Percentiles rank a stretch among this genome's conserved stretches.
Conservation (phyloP, 1,284 basidiomycete species). For the Ganoderma multipileum region DNA sequence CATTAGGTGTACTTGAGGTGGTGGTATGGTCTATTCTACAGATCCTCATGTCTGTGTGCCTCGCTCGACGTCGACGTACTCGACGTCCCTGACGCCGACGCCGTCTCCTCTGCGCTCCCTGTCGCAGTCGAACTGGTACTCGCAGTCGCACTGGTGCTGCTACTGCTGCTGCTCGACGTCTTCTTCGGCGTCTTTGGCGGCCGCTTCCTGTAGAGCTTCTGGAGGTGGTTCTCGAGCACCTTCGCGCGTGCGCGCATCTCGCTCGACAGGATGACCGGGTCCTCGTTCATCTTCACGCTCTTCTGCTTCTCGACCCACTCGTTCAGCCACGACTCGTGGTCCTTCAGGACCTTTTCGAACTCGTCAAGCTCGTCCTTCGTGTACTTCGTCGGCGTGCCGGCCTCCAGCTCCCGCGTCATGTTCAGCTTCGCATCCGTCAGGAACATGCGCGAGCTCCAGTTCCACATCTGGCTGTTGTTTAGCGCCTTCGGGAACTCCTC, state of each 20-base stretch:
- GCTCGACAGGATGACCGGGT: conserved; percentile 81
- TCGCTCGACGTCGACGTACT: not conserved
- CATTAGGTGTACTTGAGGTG: conserved; percentile 29
- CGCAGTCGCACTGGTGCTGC: conserved; percentile 12
- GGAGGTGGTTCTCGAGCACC: conserved; percentile 78
- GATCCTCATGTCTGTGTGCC: conserved; percentile 35
- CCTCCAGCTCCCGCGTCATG: conserved; percentile 63
- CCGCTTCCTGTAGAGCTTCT: conserved; percentile 71
- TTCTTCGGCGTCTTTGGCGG: conserved; percentile 62
- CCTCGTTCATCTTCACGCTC: conserved; percentile 71
- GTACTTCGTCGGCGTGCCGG: conserved; percentile 75
- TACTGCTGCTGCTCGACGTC: conserved; percentile 35
- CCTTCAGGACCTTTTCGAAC: conserved; percentile 77
- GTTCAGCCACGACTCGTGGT: conserved; percentile 83
- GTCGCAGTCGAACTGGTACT: conserved; percentile 7
- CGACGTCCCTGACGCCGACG: conserved; percentile 32
- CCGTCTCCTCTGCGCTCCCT: conserved; percentile 10
- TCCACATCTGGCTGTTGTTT: conserved; percentile 83
- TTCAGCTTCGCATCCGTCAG: conserved; percentile 80
- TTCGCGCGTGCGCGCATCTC: conserved; percentile 87
- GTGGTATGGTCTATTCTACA: conserved; percentile 32
- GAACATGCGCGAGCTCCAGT: conserved; percentile 83
- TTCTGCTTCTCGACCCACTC: conserved; percentile 84
- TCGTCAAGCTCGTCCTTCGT: conserved; percentile 81
- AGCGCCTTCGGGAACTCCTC: conserved; percentile 76